Evolutionary conservation across 495 filamentous ascomycete genomes (phyloP), one percentile per base, ranked within the genome.

Genomic region (Tuber aestivum): DNA sequence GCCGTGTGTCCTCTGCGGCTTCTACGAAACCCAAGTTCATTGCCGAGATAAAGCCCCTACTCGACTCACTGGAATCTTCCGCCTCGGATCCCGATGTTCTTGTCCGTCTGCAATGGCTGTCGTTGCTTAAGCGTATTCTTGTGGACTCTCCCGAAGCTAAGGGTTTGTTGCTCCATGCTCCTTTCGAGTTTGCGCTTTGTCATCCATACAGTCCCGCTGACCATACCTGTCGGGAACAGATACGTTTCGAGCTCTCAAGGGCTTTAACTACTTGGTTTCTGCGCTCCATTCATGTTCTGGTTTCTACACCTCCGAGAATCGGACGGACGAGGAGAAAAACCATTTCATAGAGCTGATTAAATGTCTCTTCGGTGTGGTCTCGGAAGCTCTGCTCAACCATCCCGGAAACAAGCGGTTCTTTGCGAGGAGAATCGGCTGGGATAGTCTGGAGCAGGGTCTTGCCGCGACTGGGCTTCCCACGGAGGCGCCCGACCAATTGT

Each of bases 361-460:
- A 83, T 88, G 88, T 72, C 85, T 89, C 18, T 86, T 98, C 61
- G 87, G 88, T 73, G 89, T 93, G 21, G 82, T 98, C 61, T 90
- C 92, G 1, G 91, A 93, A 71, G 90, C 90, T 40, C 88, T 97
- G 80, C 89, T 90, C 70, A 89, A 90, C 27, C 94, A 98, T 84
- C 87, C 90, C 75, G 95, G 94, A 20, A 99, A 98, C 85, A 87
- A 90, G 76, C 89, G 91, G 75, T 97, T 94, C 84, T 98, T 97
- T 84, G 88, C 74, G 88, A 94, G 40, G 85, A 90, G 27, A 89
- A 89, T n/a, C 72, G 93, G 94, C 14, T 93, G 92, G 90, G 85
- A 88, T 74, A 89, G 89, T n/a, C 83, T 97, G 74, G 89, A 95
- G 77, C 89, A 91, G 76, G 87, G 90, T 75, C 83, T 90, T 77